Evolutionary conservation across 805 yeast genomes (phyloP).

Genomic region (Kazachstania taianensis): DNA sequence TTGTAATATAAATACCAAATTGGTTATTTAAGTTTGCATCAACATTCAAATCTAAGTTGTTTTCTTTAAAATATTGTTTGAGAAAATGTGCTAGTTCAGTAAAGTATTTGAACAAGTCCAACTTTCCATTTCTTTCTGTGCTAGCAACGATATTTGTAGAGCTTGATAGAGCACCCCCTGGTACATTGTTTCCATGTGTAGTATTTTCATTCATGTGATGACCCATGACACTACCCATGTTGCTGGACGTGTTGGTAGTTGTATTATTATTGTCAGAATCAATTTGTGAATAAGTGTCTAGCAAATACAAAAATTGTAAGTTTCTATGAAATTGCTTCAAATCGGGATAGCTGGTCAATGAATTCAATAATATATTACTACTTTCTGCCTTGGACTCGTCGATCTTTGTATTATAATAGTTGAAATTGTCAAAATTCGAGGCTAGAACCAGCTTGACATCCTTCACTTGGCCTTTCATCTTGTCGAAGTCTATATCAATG

Average conservation of each 20-base stretch:
- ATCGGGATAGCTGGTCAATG: conserved; percentile 20
- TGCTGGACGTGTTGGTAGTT: conserved; percentile 7
- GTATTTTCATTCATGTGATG: neutral
- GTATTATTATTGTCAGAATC: conserved; percentile 16
- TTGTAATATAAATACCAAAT: conserved; percentile 24
- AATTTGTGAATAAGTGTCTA: conserved; percentile 25
- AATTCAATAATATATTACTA: conserved; percentile 25
- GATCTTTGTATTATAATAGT: conserved; percentile 17
- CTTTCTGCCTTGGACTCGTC: neutral
- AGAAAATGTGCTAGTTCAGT: conserved; percentile 9
- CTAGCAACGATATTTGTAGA: neutral
- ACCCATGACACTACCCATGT: conserved; percentile 1
- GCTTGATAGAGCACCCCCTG: neutral
- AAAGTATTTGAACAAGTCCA: conserved; percentile 27
- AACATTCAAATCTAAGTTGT: conserved; percentile 9
- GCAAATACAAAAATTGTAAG: conserved; percentile 23
- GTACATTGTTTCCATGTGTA: neutral
- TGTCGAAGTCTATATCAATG: conserved; percentile 29
- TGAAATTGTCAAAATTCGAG: conserved; percentile 29
- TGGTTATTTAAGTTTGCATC: conserved; percentile 20
- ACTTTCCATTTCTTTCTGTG: conserved; percentile 9
- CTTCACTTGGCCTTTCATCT: conserved; percentile 17
- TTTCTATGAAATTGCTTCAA: conserved; percentile 26
- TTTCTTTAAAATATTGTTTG: conserved; percentile 1
- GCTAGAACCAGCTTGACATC: conserved; percentile 30